Evolutionary conservation across 768 basidiomycete genomes (phyloP).

Genomic region (Peribolospora baueri): DNA sequence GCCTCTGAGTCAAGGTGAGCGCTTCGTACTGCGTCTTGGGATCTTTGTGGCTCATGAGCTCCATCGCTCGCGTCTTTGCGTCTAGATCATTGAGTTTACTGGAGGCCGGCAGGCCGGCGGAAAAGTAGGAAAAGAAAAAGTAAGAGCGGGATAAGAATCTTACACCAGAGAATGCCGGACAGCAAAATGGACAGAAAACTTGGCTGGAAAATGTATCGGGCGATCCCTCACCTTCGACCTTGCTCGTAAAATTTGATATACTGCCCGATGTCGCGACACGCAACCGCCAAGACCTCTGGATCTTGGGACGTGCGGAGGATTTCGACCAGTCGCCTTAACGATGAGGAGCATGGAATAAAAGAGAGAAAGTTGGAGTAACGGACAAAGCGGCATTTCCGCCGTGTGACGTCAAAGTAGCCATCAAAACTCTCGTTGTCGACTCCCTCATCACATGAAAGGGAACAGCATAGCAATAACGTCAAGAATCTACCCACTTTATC

Average conservation of each 20-base stretch:
- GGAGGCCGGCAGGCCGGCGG: background rate
- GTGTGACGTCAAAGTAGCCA: no score
- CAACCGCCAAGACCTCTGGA: constrained; percentile 55
- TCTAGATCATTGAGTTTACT: constrained; percentile 43
- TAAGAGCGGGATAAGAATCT: background rate
- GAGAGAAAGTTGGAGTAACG: background rate
- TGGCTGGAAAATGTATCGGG: background rate
- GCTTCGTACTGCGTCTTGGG: constrained; percentile 81
- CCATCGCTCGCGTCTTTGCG: constrained; percentile 37
- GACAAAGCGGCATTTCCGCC: no score
- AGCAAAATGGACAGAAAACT: background rate
- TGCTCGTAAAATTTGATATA: constrained; percentile 77
- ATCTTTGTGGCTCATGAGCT: constrained; percentile 58
- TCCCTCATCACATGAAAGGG: background rate
- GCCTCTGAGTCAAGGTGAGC: constrained; percentile 12
- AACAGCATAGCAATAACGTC: background rate
- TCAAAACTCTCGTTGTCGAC: background rate
- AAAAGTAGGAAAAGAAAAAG: background rate
- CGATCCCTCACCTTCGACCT: constrained; percentile 54
- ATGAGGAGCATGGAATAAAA: background rate
- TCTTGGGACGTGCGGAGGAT: constrained; percentile 47
- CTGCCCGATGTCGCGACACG: constrained; percentile 76
- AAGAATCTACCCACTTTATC: constrained; percentile 35
- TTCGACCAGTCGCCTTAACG: constrained; percentile 40
- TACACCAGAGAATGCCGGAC: background rate